Evolutionary conservation across 176 grass and related monocot species (phyloP).

Genomic region (Raddia distichophylla): DNA sequence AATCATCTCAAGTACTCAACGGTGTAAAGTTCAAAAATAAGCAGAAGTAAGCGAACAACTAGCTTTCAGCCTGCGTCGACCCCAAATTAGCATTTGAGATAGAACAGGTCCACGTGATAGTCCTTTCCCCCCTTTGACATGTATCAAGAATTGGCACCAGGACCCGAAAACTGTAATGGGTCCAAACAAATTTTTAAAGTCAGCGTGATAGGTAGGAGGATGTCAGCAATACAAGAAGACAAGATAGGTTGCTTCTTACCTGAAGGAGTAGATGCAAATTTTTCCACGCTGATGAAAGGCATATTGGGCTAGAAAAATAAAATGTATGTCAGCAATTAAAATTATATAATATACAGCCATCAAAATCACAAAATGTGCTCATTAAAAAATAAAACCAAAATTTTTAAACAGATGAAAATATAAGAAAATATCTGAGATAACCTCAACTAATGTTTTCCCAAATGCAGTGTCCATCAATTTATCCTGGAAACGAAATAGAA

Average conservation of each 20-base stretch:
- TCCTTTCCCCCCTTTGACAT: too few species aligned
- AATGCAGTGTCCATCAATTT: slow-evolving; percentile 93
- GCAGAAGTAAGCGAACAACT: too few species aligned
- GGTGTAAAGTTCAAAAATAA: too few species aligned
- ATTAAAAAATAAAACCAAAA: slow-evolving; percentile 20
- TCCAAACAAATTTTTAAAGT: neutral
- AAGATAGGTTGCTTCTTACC: slow-evolving; percentile 50
- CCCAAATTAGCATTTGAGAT: too few species aligned
- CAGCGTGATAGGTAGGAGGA: neutral
- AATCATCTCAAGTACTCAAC: too few species aligned
- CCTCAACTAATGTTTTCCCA: slow-evolving; percentile 95
- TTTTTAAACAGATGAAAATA: slow-evolving; percentile 23
- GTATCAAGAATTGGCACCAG: too few species aligned
- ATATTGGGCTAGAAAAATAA: slow-evolving; percentile 84
- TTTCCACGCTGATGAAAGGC: slow-evolving; percentile 91
- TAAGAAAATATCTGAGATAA: slow-evolving; percentile 38
- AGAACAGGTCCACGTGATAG: too few species aligned
- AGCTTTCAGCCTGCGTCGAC: too few species aligned
- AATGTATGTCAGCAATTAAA: slow-evolving; percentile 20
- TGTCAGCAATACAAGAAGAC: slow-evolving; percentile 38
- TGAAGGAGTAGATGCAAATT: slow-evolving; percentile 74
- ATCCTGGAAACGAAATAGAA: slow-evolving; percentile 60
- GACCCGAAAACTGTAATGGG: too few species aligned
- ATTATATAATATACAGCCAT: neutral
- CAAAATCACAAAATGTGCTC: neutral